Percentiles rank a stretch among this genome's conserved stretches.
phyloP scores from a whole-genome alignment of 1,284 basidiomycete species.

The Vanrija sp. region DNA sequence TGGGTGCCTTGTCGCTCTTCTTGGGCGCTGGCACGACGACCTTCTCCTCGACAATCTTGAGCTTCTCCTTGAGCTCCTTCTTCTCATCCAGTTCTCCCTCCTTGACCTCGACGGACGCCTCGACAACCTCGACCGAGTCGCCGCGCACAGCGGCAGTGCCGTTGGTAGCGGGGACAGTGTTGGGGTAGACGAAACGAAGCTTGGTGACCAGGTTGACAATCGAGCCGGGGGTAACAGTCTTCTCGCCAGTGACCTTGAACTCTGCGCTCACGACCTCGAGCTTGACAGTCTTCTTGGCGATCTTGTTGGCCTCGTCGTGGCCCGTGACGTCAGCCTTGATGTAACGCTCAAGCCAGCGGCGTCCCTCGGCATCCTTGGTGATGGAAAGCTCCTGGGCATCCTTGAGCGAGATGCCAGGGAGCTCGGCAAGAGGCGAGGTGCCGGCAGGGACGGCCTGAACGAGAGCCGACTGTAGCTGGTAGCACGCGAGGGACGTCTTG shows the following conservation, averaged over 20 bases:
- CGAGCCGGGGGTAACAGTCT: constrained; percentile 78
- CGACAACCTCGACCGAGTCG: constrained; percentile 27
- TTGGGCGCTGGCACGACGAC: constrained; percentile 60
- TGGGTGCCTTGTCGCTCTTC: constrained; percentile 48
- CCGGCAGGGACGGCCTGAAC: constrained; percentile 75
- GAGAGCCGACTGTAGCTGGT: constrained; percentile 79
- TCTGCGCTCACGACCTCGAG: constrained; percentile 77
- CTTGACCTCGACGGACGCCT: constrained; percentile 26
- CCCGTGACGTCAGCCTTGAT: constrained; percentile 56
- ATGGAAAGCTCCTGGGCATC: constrained; percentile 54
- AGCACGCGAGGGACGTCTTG: constrained; percentile 68
- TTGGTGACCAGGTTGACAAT: constrained; percentile 87
- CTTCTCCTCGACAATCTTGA: constrained; percentile 50
- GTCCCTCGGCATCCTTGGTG: constrained; percentile 54
- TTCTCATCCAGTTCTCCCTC: constrained; percentile 50
- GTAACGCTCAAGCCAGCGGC: constrained; percentile 53
- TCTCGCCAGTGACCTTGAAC: constrained; percentile 93
- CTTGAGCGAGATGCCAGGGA: constrained; percentile 63
- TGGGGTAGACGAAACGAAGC: constrained; percentile 39
- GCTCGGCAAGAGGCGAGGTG: constrained; percentile 60
- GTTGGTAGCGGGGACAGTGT: constrained; percentile 1
- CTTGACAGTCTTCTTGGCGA: constrained; percentile 67
- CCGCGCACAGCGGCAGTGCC: constrained; percentile 6
- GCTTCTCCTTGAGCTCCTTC: constrained; percentile 23
- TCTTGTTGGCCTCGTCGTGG: constrained; percentile 62